Conservation (phyloP, 345 rosid species). For the Pelargonium nanum region DNA sequence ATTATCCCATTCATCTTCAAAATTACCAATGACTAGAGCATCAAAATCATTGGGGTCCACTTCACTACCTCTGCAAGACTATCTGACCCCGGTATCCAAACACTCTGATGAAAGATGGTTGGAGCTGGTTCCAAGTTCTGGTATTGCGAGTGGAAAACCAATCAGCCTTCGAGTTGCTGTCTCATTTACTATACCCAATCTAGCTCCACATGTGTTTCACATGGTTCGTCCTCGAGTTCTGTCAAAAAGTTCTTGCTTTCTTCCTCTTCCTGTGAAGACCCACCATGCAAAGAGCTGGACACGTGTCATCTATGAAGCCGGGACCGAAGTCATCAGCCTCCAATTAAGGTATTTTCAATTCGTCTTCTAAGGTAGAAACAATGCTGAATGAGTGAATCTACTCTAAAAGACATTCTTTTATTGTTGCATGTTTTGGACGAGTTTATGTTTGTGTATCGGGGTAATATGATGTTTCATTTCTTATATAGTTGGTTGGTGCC, state of each 20-base stretch:
- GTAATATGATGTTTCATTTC: neutral
- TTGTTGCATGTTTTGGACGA: neutral
- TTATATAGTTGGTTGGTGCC: no score
- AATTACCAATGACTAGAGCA: constrained; percentile 23
- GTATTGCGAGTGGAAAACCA: constrained; percentile 26
- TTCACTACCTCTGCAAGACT: constrained; percentile 46
- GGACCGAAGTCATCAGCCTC: constrained; percentile 57
- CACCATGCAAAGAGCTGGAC: constrained; percentile 36
- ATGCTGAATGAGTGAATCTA: neutral
- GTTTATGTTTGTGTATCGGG: constrained; percentile 1
- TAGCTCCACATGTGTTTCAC: constrained; percentile 39
- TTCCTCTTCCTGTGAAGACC: constrained; percentile 39
- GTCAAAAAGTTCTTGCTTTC: constrained; percentile 48
- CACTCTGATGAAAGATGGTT: constrained; percentile 74
- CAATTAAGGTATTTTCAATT: constrained; percentile 64
- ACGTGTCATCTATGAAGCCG: constrained; percentile 37
- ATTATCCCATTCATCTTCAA: constrained; percentile 42
- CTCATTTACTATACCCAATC: constrained; percentile 58
- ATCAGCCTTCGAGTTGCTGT: constrained; percentile 51
- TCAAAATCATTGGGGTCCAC: constrained; percentile 46
- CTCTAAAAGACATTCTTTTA: neutral
- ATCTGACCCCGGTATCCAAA: constrained; percentile 49
- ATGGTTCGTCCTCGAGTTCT: constrained; percentile 37
- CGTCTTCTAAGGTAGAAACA: constrained; percentile 3
- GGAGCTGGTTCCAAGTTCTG: constrained; percentile 41